These are phyloP conservation scores for Elaeis oleifera DNA, from an alignment of 202 grass and related monocot genomes.

Conservation along the genomic window DNA sequence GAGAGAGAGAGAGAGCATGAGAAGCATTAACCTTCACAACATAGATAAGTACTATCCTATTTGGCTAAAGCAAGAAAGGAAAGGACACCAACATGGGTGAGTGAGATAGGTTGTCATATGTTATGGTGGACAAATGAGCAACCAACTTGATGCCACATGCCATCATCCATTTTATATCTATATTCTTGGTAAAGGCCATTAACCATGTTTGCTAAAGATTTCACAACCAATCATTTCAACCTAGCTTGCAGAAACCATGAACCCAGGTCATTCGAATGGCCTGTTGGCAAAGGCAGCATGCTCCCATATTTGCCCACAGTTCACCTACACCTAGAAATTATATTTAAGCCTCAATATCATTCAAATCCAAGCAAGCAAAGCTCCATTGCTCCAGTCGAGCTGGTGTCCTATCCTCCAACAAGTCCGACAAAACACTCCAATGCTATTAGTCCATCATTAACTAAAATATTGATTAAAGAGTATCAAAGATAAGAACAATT, in stretches of 20 bases:
- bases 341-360: no score
- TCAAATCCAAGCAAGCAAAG: no score
- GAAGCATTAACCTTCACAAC: background rate
- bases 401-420: no score
- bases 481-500: no score
- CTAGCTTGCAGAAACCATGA: background rate
- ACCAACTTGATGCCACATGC: conserved; percentile 10
- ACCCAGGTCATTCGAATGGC: no score
- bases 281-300: no score
- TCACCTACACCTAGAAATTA: no score
- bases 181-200: background rate
- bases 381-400: no score
- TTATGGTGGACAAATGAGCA: background rate
- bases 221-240: conserved; percentile 10
- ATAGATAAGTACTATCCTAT: background rate
- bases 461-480: no score
- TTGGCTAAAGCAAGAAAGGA: background rate
- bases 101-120: conserved; percentile 5
- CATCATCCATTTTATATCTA: background rate
- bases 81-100: conserved; percentile 10
- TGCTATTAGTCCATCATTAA: no score
- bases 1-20: background rate
- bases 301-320: no score
- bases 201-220: conserved; percentile 6
- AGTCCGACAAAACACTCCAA: no score